Evolutionary conservation across 2,329 filamentous ascomycete genomes (phyloP), one percentile per base, ranked within the genome.

Genomic region (Trichoderma arundinaceum): DNA sequence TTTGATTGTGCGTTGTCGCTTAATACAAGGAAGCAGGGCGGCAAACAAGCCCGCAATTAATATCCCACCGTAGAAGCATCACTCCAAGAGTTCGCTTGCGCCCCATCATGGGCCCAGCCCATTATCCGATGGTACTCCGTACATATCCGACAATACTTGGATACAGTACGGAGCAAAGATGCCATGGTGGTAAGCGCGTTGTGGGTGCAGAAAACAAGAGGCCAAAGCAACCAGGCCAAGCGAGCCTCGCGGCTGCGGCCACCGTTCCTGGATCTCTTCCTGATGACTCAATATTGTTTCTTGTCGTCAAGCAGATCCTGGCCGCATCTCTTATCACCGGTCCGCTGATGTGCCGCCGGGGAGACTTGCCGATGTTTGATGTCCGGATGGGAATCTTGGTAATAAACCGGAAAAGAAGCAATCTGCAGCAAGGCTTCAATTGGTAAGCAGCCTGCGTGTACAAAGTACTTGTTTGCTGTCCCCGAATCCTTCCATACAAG

Each of bases 401-500:
- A 43, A 51, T 17, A 51, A 52, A n/a, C 6, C 46, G 35, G 46
- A 43, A 52, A 51, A 49, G 48, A 43, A 52, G 15, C 57, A 5
- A 60, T 60, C 33, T 41, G 7, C 15, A 17, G 2, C 7, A 17
- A 41, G 35, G 12, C 15, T n/a, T 6, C n/a, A 17, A 52, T 61
- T 52, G 38, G 12, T 61, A 61, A 61, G 58, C 58, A 52, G 13
- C 13, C 35, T 3, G 35, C 17, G n/a, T n/a, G n/a, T n/a, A n/a
- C n/a, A n/a, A n/a, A n/a, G n/a, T n/a, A n/a, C n/a, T n/a, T n/a
- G n/a, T n/a, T n/a, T n/a, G n/a, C 7, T 13, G 33, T 54, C 35
- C 22, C 32, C 28, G 46, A 22, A 7, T 32, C 13, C 38, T 9
- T 39, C 38, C 44, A 4, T 28, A 28, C 0, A 22, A 13, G 19